Evolutionary conservation across 2,329 filamentous ascomycete genomes (phyloP).

Genomic region (Cladosporium sp.): DNA sequence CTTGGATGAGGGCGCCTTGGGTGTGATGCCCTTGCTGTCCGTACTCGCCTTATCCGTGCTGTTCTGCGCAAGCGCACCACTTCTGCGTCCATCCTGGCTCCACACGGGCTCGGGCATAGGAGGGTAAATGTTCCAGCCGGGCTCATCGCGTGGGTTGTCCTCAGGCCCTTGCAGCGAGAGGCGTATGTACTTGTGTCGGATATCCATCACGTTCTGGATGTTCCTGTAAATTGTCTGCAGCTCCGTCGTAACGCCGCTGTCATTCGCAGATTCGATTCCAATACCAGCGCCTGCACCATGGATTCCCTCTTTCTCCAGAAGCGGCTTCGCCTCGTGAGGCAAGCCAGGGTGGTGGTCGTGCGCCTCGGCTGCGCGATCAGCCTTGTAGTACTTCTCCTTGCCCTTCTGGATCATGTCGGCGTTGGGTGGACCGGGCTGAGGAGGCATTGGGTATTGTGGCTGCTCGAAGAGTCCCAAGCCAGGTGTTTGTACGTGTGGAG

Average conservation of each 20-base stretch:
- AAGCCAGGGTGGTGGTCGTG: conserved; percentile 53
- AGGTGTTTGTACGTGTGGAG: conserved; percentile 34
- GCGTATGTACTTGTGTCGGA: conserved; percentile 83
- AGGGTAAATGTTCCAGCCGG: conserved; percentile 85
- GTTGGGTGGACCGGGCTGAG: conserved; percentile 10
- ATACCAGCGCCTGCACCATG: conserved; percentile 60
- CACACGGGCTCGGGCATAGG: conserved; percentile 89
- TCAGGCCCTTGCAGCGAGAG: conserved; percentile 78
- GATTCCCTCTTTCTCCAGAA: conserved; percentile 56
- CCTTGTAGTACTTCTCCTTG: conserved; percentile 41
- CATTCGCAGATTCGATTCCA: conserved; percentile 66
- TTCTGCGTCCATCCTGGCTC: conserved; percentile 50
- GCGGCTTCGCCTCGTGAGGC: conserved; percentile 57
- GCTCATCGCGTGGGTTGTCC: conserved; percentile 85
- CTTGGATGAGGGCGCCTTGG: conserved; percentile 32
- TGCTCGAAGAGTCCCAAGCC: conserved; percentile 33
- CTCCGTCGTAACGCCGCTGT: conserved; percentile 80
- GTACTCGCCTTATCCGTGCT: conserved; percentile 31
- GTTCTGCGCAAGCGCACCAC: conserved; percentile 21
- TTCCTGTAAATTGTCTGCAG: conserved; percentile 84
- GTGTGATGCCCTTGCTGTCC: conserved; percentile 34
- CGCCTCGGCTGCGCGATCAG: conserved; percentile 50
- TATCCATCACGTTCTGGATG: conserved; percentile 84
- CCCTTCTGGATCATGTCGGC: conserved; percentile 17
- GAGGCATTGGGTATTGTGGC: conserved; percentile 6